Conservation (phyloP, 768 basidiomycete genomes). For the Tulasnella sp. region DNA sequence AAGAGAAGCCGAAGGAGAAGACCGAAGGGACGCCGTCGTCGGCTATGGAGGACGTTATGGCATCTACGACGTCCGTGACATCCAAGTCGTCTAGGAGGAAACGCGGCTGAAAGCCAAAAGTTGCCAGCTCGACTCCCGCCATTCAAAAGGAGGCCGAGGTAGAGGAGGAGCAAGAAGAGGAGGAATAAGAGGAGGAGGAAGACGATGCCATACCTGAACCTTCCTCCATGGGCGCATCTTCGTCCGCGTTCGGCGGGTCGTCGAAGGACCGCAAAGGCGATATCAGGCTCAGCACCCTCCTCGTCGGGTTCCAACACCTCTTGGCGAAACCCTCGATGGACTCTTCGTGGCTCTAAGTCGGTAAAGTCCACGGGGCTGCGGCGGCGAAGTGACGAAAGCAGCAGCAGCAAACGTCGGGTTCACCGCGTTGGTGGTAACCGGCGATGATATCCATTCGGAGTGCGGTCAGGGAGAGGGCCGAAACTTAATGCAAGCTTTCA, state of each 20-base stretch:
- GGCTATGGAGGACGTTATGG: constrained; percentile 22
- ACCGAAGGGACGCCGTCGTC: no score
- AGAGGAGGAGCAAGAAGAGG: constrained; percentile 37
- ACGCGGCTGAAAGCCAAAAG: background rate
- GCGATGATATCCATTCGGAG: constrained; percentile 14
- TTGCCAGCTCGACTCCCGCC: constrained; percentile 7
- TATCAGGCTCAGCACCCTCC: constrained; percentile 23
- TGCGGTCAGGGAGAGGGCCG: background rate
- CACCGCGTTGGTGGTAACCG: constrained; percentile 17
- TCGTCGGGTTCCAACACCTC: constrained; percentile 20
- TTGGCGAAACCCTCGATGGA: background rate
- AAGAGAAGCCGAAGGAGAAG: no score
- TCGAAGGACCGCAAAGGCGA: constrained; percentile 17
- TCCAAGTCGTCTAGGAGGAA: constrained; percentile 13
- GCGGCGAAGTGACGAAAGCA: background rate
- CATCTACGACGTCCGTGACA: constrained; percentile 13
- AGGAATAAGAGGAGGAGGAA: constrained; percentile 7
- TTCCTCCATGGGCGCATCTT: constrained; percentile 17
- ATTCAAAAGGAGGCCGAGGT: constrained; percentile 23
- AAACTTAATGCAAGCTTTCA: constrained; percentile 31
- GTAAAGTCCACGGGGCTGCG: constrained; percentile 29
- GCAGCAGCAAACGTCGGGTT: constrained; percentile 6
- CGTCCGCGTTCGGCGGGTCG: background rate
- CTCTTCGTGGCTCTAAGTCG: constrained; percentile 59
- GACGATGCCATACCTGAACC: constrained; percentile 17